A percentile compares a stretch with the other conserved stretches of the same genome.
These are phyloP conservation scores for Comarum palustre DNA, from an alignment of 306 rosid genomes.

Conservation along the genomic window DNA sequence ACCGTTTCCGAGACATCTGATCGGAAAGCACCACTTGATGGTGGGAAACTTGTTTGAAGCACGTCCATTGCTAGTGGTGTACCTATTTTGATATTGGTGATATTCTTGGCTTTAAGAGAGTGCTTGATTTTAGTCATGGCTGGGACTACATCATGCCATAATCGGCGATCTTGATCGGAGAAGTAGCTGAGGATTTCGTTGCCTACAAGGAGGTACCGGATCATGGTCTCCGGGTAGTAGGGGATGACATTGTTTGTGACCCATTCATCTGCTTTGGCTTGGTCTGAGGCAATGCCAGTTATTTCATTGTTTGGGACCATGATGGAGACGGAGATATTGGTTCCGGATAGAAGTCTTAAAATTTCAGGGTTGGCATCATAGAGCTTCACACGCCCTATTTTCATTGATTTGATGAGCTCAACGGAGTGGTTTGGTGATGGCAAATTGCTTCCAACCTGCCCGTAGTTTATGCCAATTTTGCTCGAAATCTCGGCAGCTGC, in stretches of 20 bases:
- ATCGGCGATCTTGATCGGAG: conserved; percentile 41
- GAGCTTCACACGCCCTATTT: conserved; percentile 55
- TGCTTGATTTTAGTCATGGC: conserved; percentile 54
- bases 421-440: conserved; percentile 54
- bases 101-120: conserved; percentile 42
- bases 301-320: conserved; percentile 73
- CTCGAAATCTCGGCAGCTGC: conserved; percentile 50
- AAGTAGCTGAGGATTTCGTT: conserved; percentile 63
- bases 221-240: conserved; percentile 49
- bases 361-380: conserved; percentile 68
- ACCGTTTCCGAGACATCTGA: conserved; percentile 36
- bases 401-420: conserved; percentile 48
- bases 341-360: conserved; percentile 42
- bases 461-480: conserved; percentile 77
- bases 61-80: conserved; percentile 83
- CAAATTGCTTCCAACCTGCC: conserved; percentile 63
- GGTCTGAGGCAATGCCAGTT: conserved; percentile 51
- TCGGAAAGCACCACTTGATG: conserved; percentile 51
- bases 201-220: conserved; percentile 66
- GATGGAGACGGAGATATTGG: conserved; percentile 63
- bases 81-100: conserved; percentile 51
- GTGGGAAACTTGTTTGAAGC: conserved; percentile 56
- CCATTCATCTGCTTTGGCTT: conserved; percentile 70
- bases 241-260: conserved; percentile 54
- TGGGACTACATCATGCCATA: conserved; percentile 72